A percentile compares a stretch with the other conserved stretches of the same genome.
These are phyloP conservation scores for Calycina herbarum DNA, from an alignment of 2,329 filamentous ascomycete species.

Conservation along the genomic window DNA sequence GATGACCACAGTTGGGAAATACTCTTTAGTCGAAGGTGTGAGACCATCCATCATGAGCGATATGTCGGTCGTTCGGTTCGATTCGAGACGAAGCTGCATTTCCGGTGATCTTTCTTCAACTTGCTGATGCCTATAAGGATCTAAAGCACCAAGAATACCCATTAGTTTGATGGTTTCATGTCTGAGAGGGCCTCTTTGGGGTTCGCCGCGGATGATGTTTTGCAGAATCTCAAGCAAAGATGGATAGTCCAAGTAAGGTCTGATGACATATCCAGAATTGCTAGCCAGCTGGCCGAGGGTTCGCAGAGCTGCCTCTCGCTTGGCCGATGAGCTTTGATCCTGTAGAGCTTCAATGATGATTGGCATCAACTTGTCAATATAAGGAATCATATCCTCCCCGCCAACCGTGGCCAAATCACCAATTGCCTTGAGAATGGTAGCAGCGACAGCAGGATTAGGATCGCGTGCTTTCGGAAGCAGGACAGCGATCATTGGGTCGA, in stretches of 20 bases:
- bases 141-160: conserved; percentile 90
- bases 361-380: conserved; percentile 90
- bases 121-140: conserved; percentile 95
- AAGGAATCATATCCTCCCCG: conserved; percentile 88
- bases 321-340: conserved; percentile 85
- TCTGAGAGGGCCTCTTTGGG: conserved; percentile 76
- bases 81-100: conserved; percentile 65
- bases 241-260: conserved; percentile 92
- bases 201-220: conserved; percentile 89
- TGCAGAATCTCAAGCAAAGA: conserved; percentile 90
- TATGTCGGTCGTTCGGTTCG: conserved; percentile 79
- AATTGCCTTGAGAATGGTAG: conserved; percentile 92
- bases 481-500: conserved; percentile 93
- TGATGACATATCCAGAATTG: conserved; percentile 96
- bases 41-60: conserved; percentile 97
- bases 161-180: conserved; percentile 96
- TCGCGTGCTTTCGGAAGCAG: conserved; percentile 92
- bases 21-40: conserved; percentile 95
- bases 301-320: conserved; percentile 86
- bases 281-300: conserved; percentile 91
- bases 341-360: conserved; percentile 92
- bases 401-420: conserved; percentile 93
- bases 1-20: conserved; percentile 97
- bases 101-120: conserved; percentile 88
- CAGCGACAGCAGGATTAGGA: conserved; percentile 80